Base-by-base conservation (phyloP, 2,329 filamentous ascomycete genomes). In the Cercospora beticola region DNA sequence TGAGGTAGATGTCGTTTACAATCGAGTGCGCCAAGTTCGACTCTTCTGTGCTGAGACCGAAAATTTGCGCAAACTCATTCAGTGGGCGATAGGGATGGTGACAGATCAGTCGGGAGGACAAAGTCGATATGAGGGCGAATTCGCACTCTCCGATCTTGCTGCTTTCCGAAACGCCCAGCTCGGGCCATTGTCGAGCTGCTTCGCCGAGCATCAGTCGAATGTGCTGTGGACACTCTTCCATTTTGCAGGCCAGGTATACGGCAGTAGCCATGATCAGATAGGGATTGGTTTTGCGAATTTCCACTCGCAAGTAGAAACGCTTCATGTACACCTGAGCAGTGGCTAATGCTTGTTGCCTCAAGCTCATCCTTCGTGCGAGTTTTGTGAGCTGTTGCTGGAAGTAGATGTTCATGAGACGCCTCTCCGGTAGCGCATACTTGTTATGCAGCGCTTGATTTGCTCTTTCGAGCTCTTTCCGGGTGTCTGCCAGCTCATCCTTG, bases 151-250 rank as follows among this genome's bases (percentile, higher is more conserved):
- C 94, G 46, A 97, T 86, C 76, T 93, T 92, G 65, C 91, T 89
- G 8, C 92, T 91, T 79, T 97, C 93, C 67, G 89, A 87, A 49
- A 87, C 85, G 73, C 92, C 88, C 68, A 91, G 87, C 72, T 94
- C 92, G 75, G 92, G 90, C 92, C 93, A 97, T 68, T 96, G 86
- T 67, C 90, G 88, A 36, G 93, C 89, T 3, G 94, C 93, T 79
- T 99, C 95, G 58, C 89, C 90, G 10, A 95, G 90, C 68, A 99
- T 90, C 71, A 97, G 87, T 31, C 95, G 88, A 76, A 99, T 98
- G 79, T 99, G 95, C 79, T 98, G 94, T 2, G 95, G 95, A 62
- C 90, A 94, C 80, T 99, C 95, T 80, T 99, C 95, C 88, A 97
- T 97, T 82, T 99, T 99, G 83, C 93, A 97, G 21, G 95, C 94